Evolutionary conservation across 108 stramenopile genomes (phyloP).

Genomic region (Discostella pseudostelligera): DNA sequence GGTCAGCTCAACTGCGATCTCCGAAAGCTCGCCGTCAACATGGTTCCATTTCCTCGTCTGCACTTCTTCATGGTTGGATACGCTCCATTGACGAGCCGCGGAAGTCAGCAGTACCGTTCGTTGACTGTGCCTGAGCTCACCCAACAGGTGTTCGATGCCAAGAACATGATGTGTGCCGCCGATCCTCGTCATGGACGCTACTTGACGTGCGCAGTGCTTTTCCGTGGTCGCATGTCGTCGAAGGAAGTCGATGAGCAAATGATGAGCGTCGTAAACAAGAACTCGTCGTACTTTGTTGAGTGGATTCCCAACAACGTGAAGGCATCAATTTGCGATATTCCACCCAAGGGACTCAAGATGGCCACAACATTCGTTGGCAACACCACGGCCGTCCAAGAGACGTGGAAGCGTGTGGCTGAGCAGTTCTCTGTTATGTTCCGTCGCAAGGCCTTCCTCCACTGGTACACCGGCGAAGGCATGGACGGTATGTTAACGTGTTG

Average conservation of each 20-base stretch:
- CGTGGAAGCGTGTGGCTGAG: conserved; percentile 78
- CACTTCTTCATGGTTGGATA: conserved; percentile 99
- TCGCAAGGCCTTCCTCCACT: conserved; percentile 61
- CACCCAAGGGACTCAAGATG: conserved; percentile 94
- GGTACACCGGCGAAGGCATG: conserved; percentile 58
- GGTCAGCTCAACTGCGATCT: conserved; percentile 99
- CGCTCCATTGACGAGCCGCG: conserved; percentile 88
- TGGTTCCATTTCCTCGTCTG: conserved; percentile 98
- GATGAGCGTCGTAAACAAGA: conserved; percentile 97
- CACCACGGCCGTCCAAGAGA: conserved; percentile 86
- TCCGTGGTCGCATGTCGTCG: conserved; percentile 97
- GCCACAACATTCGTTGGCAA: conserved; percentile 93
- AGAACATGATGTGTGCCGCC: conserved; percentile 99
- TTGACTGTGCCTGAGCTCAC: conserved; percentile 97
- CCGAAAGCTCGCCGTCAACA: conserved; percentile 97
- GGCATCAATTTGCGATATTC: conserved; percentile 98
- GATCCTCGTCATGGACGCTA: conserved; percentile 99
- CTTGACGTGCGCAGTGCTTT: conserved; percentile 97
- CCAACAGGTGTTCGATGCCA: conserved; percentile 94
- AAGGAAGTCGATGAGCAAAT: conserved; percentile 98
- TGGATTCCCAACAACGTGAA: conserved; percentile 99
- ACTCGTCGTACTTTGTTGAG: conserved; percentile 98
- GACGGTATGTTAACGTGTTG: conserved; percentile 32
- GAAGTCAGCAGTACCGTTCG: conserved; percentile 94
- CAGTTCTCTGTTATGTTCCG: conserved; percentile 88